Conservation (phyloP, 306 rosid species). For the Alnus glutinosa region DNA sequence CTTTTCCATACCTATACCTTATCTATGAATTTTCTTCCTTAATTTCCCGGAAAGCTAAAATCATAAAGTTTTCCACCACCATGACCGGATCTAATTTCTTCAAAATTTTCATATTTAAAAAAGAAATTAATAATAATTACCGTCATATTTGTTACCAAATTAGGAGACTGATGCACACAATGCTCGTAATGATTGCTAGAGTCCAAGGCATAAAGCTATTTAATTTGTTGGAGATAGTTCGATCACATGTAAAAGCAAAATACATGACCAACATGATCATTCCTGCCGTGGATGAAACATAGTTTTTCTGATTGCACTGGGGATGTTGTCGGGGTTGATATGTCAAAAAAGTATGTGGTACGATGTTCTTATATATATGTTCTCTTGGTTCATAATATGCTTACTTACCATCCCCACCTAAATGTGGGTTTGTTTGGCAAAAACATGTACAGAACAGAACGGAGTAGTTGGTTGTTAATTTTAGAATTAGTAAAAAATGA, state of each 20-base stretch:
- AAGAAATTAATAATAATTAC: too few species aligned
- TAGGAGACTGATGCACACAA: neutral
- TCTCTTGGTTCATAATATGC: neutral
- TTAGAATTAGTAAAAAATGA: too few species aligned
- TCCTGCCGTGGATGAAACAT: conserved; percentile 16
- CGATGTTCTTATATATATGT: neutral
- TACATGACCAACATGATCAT: conserved; percentile 30
- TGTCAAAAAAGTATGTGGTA: neutral
- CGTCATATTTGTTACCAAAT: too few species aligned
- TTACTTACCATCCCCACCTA: too few species aligned
- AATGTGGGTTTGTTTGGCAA: too few species aligned
- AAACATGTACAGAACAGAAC: too few species aligned
- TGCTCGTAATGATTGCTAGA: conserved; percentile 39
- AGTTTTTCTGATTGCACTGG: neutral
- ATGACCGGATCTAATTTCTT: too few species aligned
- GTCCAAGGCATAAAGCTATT: conserved; percentile 24
- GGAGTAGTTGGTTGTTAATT: too few species aligned
- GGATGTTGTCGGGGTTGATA: neutral
- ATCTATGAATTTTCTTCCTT: neutral
- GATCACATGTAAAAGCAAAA: conserved; percentile 17
- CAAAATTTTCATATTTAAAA: too few species aligned
- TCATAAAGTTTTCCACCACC: too few species aligned
- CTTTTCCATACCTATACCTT: neutral
- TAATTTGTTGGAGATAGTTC: conserved; percentile 16
- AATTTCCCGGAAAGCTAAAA: neutral